phyloP scores from a whole-genome alignment of 2,329 filamentous ascomycete species.

The Phoma sp. region DNA sequence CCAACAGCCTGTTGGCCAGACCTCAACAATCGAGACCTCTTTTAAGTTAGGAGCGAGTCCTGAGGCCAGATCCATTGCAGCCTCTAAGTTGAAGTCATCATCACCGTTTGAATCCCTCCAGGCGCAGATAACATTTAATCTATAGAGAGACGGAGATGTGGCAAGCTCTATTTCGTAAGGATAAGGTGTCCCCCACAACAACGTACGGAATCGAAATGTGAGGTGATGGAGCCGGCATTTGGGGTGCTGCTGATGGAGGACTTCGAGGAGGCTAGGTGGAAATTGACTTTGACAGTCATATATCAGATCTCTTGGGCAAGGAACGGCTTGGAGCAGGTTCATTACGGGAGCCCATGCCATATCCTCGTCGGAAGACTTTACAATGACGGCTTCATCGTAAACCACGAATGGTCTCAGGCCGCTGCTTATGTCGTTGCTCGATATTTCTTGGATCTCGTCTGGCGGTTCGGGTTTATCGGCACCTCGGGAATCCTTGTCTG shows the following conservation, averaged over 20 bases:
- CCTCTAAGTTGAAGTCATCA: too few relatives aligned
- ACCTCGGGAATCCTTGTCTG: too few relatives aligned
- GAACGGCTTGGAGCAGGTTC: too few relatives aligned
- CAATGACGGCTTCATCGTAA: too few relatives aligned
- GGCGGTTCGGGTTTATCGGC: too few relatives aligned
- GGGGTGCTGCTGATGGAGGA: slow-evolving; percentile 22
- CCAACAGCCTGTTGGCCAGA: slow-evolving; percentile 3
- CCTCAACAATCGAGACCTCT: too few relatives aligned
- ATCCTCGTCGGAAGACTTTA: too few relatives aligned
- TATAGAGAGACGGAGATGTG: slow-evolving; percentile 28
- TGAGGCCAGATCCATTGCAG: neutral
- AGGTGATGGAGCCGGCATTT: slow-evolving; percentile 28
- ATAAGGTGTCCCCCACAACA: slow-evolving; percentile 27
- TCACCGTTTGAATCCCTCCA: neutral
- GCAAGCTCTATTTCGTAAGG: slow-evolving; percentile 33
- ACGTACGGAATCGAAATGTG: slow-evolving; percentile 27
- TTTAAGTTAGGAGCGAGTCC: slow-evolving; percentile 29
- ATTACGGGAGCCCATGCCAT: too few relatives aligned
- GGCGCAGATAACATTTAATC: slow-evolving; percentile 2
- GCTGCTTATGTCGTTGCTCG: too few relatives aligned
- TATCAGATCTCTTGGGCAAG: too few relatives aligned
- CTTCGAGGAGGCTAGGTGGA: slow-evolving; percentile 26
- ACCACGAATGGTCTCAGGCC: too few relatives aligned
- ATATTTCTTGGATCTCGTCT: too few relatives aligned
- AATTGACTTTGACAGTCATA: neutral